phyloP scores from a whole-genome alignment of 768 basidiomycete species.

The Saitozyma podzolica region DNA sequence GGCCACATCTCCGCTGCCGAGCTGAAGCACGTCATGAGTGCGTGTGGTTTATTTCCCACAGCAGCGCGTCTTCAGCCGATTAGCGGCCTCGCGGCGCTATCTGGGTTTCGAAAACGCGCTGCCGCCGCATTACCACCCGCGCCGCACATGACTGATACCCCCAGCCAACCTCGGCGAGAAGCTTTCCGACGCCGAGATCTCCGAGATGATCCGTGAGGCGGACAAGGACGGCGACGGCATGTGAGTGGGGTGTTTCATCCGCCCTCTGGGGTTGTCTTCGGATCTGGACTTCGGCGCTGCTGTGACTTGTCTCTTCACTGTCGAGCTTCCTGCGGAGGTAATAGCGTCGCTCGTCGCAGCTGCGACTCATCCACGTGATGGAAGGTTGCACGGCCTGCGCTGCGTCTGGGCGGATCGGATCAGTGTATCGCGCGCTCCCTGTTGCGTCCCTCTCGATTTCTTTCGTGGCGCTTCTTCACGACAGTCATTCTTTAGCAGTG shows the following conservation, averaged over 20 bases:
- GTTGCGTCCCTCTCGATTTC: not conserved
- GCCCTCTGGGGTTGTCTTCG: too few relatives aligned
- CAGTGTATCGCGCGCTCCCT: too few relatives aligned
- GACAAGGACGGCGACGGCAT: slow-evolving; percentile 70
- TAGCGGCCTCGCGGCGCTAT: slow-evolving; percentile 30
- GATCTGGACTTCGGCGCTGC: too few relatives aligned
- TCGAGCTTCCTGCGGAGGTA: too few relatives aligned
- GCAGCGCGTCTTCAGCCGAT: too few relatives aligned
- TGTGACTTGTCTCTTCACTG: too few relatives aligned
- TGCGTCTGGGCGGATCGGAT: too few relatives aligned
- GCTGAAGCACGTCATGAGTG: slow-evolving; percentile 87
- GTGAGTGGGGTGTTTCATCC: slow-evolving; percentile 53
- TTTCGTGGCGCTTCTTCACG: not conserved
- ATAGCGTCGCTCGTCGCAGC: too few relatives aligned
- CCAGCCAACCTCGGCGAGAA: slow-evolving; percentile 68
- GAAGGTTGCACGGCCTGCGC: too few relatives aligned
- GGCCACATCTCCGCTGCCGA: slow-evolving; percentile 85
- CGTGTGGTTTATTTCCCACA: slow-evolving; percentile 54
- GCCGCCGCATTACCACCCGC: not conserved
- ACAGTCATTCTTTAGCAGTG: not conserved
- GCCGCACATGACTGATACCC: not conserved
- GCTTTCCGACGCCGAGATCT: slow-evolving; percentile 79
- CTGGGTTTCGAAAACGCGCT: not conserved
- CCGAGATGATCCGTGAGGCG: slow-evolving; percentile 96
- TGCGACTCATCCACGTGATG: too few relatives aligned